Base-by-base conservation (phyloP, 208 protist species). In the Acanthamoeba lenticulata region DNA sequence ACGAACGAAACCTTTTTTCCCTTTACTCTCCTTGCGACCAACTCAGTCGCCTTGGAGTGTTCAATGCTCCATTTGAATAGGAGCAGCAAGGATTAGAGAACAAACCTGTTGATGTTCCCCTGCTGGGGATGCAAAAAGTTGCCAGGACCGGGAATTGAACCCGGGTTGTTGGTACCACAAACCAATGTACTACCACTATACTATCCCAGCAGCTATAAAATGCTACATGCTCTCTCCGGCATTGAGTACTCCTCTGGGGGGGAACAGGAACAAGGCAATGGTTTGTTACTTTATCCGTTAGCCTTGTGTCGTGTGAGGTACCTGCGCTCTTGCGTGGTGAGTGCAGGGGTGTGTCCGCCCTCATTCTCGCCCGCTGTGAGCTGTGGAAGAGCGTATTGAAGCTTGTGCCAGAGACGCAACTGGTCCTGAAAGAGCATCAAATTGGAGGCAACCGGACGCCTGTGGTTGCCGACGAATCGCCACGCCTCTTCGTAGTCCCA, bases 391-490 rank as follows among this genome's bases (percentile, higher is more conserved):
- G 17, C 13, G 6, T 81, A 81, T 38, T 47, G 38, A 7, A 81
- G 40, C 24, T 38, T 32, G 24, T 81, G 72, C 72, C 72, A 81
- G 36, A 81, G 38, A 24, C 45, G n/a, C 36, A 81, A 38, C 72
- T 81, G 72, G 38, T 81, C 72, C 38, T 47, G 9, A 38, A 81
- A 81, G 36, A 81, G 40, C 72, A 81, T 81, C 36, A 81, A 32
- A 6, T 81, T 81, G 72, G 72, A 81, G 19, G 72, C 72, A 32
- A 81, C 72, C 7, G 72, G 36, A 2, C 21, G 19, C 17, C 72
- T 32, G 27, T 32, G n/a, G 36, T 9, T 49, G 38, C 72, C 72
- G 36, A 81, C 72, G 40, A 81, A 81, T 47, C 72, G 72, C 34
- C 34, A 81, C 19, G 72, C 72, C 27, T 81, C 38, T 21, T 42